Evolutionary conservation across 352 stramenopile species (phyloP).

Genomic region (Phytophthora tentaculata): DNA sequence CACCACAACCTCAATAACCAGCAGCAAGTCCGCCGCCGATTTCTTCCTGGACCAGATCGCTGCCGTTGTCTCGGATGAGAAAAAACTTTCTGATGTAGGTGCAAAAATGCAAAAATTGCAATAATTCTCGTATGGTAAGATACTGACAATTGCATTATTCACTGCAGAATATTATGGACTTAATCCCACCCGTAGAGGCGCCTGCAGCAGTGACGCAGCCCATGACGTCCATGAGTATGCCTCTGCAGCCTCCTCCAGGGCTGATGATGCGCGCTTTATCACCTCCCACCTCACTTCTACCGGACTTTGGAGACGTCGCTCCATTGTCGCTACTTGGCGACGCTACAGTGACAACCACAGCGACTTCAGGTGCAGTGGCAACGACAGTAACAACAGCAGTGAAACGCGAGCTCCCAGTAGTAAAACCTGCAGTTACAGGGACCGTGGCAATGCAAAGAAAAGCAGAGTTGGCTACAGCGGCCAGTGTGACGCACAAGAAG

Average conservation of each 20-base stretch:
- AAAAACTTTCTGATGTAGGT: constrained; percentile 82
- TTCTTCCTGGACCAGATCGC: constrained; percentile 84
- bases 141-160: constrained; percentile 15
- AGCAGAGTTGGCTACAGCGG: constrained; percentile 26
- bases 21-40: constrained; percentile 40
- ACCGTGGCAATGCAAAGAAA: constrained; percentile 30
- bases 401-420: constrained; percentile 35
- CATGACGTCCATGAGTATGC: constrained; percentile 51
- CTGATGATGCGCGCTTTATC: constrained; percentile 82
- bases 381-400: constrained; percentile 35
- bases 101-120: not conserved
- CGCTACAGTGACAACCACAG: constrained; percentile 15
- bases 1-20: constrained; percentile 6
- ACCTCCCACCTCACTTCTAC: constrained; percentile 68
- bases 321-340: constrained; percentile 47
- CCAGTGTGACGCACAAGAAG: constrained; percentile 38
- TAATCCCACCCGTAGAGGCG: constrained; percentile 58
- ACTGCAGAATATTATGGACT: constrained; percentile 77
- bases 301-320: constrained; percentile 58
- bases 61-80: constrained; percentile 71
- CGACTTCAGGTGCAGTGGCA: constrained; percentile 13
- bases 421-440: constrained; percentile 29
- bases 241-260: constrained; percentile 59
- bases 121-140: too few species aligned
- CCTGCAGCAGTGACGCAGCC: constrained; percentile 25